Evolutionary conservation across 257 asterid species (phyloP), one percentile per base, ranked within the genome.

Genomic region (Lithospermum erythrorhizon): DNA sequence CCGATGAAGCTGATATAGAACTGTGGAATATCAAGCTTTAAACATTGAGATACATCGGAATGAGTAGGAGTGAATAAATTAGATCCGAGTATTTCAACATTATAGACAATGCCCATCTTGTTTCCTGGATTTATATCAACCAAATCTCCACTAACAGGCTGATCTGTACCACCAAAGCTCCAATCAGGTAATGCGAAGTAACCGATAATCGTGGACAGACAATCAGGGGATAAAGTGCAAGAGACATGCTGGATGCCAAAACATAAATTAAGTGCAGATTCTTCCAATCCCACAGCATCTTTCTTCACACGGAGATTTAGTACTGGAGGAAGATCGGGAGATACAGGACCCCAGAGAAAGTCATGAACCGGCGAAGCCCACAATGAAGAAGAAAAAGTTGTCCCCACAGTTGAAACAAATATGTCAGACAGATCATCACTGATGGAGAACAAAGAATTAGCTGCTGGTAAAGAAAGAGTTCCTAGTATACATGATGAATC

Each of bases 321-420:
- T 62, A 85, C 68, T 69, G 95, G 87, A 71, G 95, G 74, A 69
- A 58, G 58, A 70, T 75, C 64, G 57, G 84, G 72, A 48, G 76
- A 75, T 68, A 73, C 63, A 64, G 96, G 94, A 60, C 94, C 95
- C 98, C 95, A 91, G 55, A 88, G 82, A 66, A 67, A 75, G 70
- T 83, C 83, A 68, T 52, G 71, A 59, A 68, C 49, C 47, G 71
- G 73, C 65, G 77, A 82, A 68, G 73, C 37, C 84, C 81, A 86
- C 85, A 84, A 83, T 61, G 82, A 66, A 30, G 94, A 82, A 64
- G 96, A 87, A 70, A 91, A 82, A 61, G 68, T 64, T 68, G 79
- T 67, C 61, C 95, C 90, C 59, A 86, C 93, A 55, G 87, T 79
- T 62, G 83, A 86, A 75, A 87, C 81, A 52, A 77, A 67, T 58